Evolutionary conservation across 495 filamentous ascomycete genomes (phyloP).

Genomic region (Umbilicaria muhlenbergii): DNA sequence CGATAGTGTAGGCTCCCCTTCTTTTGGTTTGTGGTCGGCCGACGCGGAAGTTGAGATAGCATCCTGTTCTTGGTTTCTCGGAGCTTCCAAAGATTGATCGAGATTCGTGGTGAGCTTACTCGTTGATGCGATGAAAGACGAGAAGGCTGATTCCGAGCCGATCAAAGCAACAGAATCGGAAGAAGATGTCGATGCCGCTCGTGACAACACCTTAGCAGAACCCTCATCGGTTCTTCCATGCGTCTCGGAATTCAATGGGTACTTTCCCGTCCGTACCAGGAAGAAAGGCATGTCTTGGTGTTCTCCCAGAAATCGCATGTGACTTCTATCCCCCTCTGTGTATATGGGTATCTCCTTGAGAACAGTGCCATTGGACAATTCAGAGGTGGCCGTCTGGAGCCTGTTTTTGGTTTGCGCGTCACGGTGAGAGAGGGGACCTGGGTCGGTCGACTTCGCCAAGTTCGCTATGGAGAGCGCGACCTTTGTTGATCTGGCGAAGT

Average conservation of each 20-base stretch:
- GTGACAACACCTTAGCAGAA: neutral
- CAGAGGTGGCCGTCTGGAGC: neutral
- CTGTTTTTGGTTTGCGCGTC: neutral
- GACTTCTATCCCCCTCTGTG: neutral
- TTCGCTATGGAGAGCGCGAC: slow-evolving; percentile 13
- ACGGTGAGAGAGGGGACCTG: neutral
- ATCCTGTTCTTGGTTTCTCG: too few relatives aligned
- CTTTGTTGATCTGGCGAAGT: slow-evolving; percentile 5
- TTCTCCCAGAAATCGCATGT: slow-evolving; percentile 14
- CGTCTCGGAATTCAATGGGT: slow-evolving; percentile 6
- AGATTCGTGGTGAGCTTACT: too few relatives aligned
- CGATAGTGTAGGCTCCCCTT: too few relatives aligned
- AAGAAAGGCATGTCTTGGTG: slow-evolving; percentile 16
- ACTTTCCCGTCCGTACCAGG: slow-evolving; percentile 15
- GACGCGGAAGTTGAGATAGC: too few relatives aligned
- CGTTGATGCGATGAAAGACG: too few relatives aligned
- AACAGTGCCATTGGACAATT: neutral
- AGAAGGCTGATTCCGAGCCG: too few relatives aligned
- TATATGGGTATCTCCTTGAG: slow-evolving; percentile 3
- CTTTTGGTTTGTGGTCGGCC: too few relatives aligned
- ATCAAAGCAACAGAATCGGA: too few relatives aligned
- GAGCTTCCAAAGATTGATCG: too few relatives aligned
- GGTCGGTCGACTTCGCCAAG: slow-evolving; percentile 6
- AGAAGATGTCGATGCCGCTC: too few relatives aligned
- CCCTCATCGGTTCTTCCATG: slow-evolving; percentile 2